These are phyloP conservation scores for Melampsora occidentalis DNA, from an alignment of 1,284 basidiomycete species.

Conservation along the genomic window DNA sequence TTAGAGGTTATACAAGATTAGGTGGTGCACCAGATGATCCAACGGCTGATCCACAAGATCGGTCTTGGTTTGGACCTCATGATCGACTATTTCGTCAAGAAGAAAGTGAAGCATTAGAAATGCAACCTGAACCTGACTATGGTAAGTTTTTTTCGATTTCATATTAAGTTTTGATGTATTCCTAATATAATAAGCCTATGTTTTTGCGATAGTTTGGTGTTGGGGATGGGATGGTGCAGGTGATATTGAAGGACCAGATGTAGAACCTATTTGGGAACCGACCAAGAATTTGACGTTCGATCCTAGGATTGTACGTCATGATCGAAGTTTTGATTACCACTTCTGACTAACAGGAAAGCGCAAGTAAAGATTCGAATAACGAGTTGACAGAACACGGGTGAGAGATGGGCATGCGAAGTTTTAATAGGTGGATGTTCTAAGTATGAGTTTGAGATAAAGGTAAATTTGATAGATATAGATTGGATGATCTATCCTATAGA, in stretches of 20 bases:
- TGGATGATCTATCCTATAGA: too few species aligned
- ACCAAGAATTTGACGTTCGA: conserved; percentile 69
- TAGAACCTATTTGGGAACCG: conserved; percentile 89
- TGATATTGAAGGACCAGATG: conserved; percentile 74
- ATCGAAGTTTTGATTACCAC: conserved; percentile 58
- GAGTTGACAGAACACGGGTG: background rate
- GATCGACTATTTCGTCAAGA: conserved; percentile 84
- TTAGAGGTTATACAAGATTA: conserved; percentile 81
- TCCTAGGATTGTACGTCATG: conserved; percentile 67
- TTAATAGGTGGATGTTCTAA: background rate
- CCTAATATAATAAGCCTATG: background rate
- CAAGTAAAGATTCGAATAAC: background rate
- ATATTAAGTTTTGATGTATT: background rate
- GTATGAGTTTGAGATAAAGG: background rate
- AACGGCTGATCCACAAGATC: conserved; percentile 86
- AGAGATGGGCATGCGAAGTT: background rate
- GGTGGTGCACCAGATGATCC: conserved; percentile 91
- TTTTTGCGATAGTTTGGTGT: conserved; percentile 72
- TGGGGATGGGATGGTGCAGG: conserved; percentile 99
- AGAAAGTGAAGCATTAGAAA: conserved; percentile 71
- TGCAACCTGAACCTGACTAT: conserved; percentile 75
- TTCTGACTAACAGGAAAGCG: conserved; percentile 1
- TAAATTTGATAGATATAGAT: background rate
- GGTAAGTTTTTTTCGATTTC: conserved; percentile 60
- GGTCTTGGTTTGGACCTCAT: conserved; percentile 91